A percentile compares a stretch with the other conserved stretches of the same genome.
Evolutionary conservation across 192 early-diverging fungal genomes (phyloP).

Genomic region (Gaertneriomyces semiglobifer): DNA sequence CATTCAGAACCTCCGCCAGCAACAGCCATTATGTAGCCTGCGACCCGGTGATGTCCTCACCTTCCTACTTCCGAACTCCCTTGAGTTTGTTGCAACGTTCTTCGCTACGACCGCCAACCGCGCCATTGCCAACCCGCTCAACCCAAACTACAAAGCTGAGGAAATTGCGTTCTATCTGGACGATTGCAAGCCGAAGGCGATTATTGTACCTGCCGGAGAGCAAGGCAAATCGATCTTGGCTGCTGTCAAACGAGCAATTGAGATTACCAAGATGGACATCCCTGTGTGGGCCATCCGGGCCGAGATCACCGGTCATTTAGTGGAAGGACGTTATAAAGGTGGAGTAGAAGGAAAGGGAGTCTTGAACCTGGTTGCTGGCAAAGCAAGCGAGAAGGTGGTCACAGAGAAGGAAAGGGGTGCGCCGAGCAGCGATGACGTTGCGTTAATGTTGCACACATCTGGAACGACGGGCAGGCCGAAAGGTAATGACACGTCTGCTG

Average conservation of each 20-base stretch:
- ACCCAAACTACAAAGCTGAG: constrained; percentile 61
- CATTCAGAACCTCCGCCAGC: constrained; percentile 3
- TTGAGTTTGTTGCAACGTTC: constrained; percentile 66
- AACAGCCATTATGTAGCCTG: constrained; percentile 28
- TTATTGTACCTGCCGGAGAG: constrained; percentile 61
- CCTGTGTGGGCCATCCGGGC: constrained; percentile 58
- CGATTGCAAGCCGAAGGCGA: constrained; percentile 57
- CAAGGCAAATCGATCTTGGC: constrained; percentile 4
- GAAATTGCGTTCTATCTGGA: constrained; percentile 76
- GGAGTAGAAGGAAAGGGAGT: constrained; percentile 6
- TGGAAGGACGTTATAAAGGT: constrained; percentile 1
- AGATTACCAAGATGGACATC: constrained; percentile 51
- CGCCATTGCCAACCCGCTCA: constrained; percentile 68
- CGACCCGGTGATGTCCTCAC: constrained; percentile 22
- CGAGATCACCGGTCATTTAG: constrained; percentile 28
- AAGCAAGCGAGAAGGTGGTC: constrained; percentile 23
- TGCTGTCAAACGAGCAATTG: constrained; percentile 51
- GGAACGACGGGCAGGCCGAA: constrained; percentile 54
- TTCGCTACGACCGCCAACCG: constrained; percentile 60
- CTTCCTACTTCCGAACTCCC: constrained; percentile 58
- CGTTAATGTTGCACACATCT: constrained; percentile 75
- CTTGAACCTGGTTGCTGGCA: constrained; percentile 22
- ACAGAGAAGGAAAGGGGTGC: constrained; percentile 16
- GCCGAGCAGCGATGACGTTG: constrained; percentile 47
- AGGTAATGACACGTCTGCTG: constrained; percentile 7